Percentiles rank a stretch among this genome's conserved stretches.
Conservation (phyloP, 441 rosid genomes). For the Erodium texanum region DNA sequence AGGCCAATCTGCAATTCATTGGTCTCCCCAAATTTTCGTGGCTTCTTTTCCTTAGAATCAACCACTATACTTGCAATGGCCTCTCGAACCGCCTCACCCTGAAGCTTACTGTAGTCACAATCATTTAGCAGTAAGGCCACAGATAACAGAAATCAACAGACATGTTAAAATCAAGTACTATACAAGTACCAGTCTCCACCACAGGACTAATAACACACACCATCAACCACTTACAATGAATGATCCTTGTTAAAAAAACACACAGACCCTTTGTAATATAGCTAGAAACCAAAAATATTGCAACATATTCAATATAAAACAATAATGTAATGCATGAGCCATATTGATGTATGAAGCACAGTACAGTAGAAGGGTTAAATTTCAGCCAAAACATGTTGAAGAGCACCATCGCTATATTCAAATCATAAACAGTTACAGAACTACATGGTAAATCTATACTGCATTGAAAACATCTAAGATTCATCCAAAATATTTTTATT, state of each 20-base stretch:
- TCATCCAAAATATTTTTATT: neutral
- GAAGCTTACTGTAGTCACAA: conserved; percentile 62
- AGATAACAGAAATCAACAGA: neutral
- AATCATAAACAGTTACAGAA: neutral
- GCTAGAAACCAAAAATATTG: no score
- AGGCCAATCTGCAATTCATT: conserved; percentile 91
- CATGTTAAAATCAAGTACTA: neutral
- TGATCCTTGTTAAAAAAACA: neutral
- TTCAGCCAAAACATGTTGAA: neutral
- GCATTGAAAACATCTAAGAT: neutral
- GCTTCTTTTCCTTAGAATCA: conserved; percentile 47
- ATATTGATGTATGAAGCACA: no score
- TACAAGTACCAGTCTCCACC: neutral
- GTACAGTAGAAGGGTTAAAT: no score
- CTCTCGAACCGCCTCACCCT: conserved; percentile 73
- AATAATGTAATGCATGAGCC: no score
- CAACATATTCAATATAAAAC: no score
- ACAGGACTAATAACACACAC: neutral
- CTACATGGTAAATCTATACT: no score
- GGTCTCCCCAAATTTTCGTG: conserved; percentile 70
- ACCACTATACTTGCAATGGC: conserved; percentile 51
- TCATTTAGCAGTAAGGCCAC: neutral
- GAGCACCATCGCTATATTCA: neutral
- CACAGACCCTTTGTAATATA: no score
- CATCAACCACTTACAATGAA: neutral